phyloP scores from a whole-genome alignment of 1,139 yeast species.

The Martiniozyma asiatica region DNA sequence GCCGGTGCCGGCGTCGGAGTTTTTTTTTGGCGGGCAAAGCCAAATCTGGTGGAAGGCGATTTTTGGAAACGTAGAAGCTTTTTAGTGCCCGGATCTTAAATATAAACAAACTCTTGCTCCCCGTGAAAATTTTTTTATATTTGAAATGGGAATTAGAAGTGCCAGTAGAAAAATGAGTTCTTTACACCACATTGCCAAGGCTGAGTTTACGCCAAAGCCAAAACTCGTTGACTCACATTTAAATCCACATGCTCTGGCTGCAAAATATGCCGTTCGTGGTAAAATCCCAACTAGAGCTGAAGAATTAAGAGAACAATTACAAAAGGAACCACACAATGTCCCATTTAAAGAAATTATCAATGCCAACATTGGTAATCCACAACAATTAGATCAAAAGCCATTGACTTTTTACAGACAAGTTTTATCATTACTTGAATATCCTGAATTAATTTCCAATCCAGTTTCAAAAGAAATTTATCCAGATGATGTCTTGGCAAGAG shows the following conservation, averaged over 20 bases:
- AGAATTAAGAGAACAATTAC: constrained; percentile 49
- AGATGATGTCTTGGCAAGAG: constrained; percentile 62
- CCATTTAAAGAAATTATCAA: constrained; percentile 71
- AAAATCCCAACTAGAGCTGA: constrained; percentile 89
- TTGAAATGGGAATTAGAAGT: too few species aligned
- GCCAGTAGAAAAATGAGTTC: too few species aligned
- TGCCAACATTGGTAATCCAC: constrained; percentile 96
- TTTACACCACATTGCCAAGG: constrained; percentile 7
- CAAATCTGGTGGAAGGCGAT: too few species aligned
- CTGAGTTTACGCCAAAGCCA: constrained; percentile 18
- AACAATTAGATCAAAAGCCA: constrained; percentile 88
- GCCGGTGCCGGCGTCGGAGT: too few species aligned
- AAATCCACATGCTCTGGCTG: constrained; percentile 64
- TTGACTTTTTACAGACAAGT: constrained; percentile 93
- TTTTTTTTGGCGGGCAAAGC: too few species aligned
- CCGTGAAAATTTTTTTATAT: too few species aligned
- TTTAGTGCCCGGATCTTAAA: too few species aligned
- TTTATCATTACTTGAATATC: constrained; percentile 73
- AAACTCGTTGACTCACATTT: constrained; percentile 36
- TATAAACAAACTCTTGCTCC: too few species aligned
- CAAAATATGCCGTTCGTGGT: constrained; percentile 94
- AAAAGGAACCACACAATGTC: constrained; percentile 42
- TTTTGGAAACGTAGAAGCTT: too few species aligned
- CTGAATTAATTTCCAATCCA: constrained; percentile 41
- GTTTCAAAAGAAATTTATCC: constrained; percentile 34